Base-by-base conservation (phyloP, 1,139 yeast genomes). In the Saccharomyces hybrid region DNA sequence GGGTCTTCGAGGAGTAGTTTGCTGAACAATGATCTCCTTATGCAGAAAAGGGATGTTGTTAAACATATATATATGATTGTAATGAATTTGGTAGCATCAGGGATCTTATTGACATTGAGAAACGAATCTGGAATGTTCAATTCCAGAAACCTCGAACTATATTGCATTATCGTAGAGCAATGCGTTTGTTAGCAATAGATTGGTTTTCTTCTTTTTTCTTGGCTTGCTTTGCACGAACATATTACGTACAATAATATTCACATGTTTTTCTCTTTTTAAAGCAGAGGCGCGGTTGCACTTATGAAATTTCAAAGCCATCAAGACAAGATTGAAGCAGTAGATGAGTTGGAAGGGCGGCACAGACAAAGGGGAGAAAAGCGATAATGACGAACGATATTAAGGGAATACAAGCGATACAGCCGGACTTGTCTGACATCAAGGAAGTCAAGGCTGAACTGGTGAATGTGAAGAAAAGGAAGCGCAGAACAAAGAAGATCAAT, bases 71-170 rank as follows among this genome's bases (percentile, higher is more conserved):
- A 66, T 3, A 68, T 58, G 3, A 61, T 49, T 4, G 75, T 59
- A 16, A 73, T 57, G 11, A 67, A 66, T 55, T 70, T 67, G 1
- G 80, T 76, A 25, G 76, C 73, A 7, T 72, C 72, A 6, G 81
- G 81, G 13, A 75, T 60, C 47, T 65, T 67, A 16, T 51, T 49
- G 27, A 60, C 47, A 26, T 57, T 49, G n/a, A 64, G 47, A 16
- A 59, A 50, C 2, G 61, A 53, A 29, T 57, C 59, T 1, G 69
- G 66, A 9, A 64, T 44, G 42, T 61, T 54, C 11, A 66, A 41
- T 26, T 62, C 67, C 16, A 67, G 48, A 44, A 54, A 60, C 23
- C 60, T 57, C 13, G 62, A 54, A 41, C 49, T 38, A 46, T 56
- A 57, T 27, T 54, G 58, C 69, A 63, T 64, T 8, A 19, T 34